Evolutionary conservation across 257 asterid genomes (phyloP), one percentile per base, ranked within the genome.

Genomic region (Plantago elongata): DNA sequence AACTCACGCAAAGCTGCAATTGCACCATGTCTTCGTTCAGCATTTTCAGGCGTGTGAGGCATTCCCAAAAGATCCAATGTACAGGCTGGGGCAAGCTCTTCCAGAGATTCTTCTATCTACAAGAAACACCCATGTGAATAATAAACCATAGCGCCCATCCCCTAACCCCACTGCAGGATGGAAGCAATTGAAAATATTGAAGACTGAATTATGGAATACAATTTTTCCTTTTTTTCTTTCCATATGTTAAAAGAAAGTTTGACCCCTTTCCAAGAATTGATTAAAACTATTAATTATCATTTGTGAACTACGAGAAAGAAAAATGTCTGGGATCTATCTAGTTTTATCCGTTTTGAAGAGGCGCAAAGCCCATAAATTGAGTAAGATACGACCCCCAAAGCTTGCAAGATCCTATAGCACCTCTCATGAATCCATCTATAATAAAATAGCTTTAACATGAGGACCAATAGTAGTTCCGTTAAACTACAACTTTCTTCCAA

Each of bases 41-140:
- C 93, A 79, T 93, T 87, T 82, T 89, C 99, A 79, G 97, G 97
- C 11, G 85, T 70, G 65, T 66, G 89, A 73, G 96, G 95, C 92
- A 87, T 80, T 71, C 95, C 92, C 68, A 89, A 72, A 69, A 89
- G 79, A 84, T 93, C 96, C 87, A 89, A 68, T 7, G 99, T 87
- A 82, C 99, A 93, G 60, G 92, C 95, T 34, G 99, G 97, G 55
- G 97, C 99, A 73, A 93, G 84, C 82, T 93, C 94, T 81, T 89
- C 97, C 82, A 93, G 73, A 48, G 96, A 89, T 71, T 93, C 97
- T 81, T 93, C 97, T 60, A 93, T 93, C 99, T 93, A 34, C 40
- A 34, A 70, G 62, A 71, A 66, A 64, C 65, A 80, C 68, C 68
- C 37, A 45, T 5, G 42, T 69, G 42, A 74, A 70, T 16, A 51